Percentiles rank a stretch among this genome's conserved stretches.
phyloP scores from a whole-genome alignment of 139 green algal species.

The Monoraphidium neglectum region DNA sequence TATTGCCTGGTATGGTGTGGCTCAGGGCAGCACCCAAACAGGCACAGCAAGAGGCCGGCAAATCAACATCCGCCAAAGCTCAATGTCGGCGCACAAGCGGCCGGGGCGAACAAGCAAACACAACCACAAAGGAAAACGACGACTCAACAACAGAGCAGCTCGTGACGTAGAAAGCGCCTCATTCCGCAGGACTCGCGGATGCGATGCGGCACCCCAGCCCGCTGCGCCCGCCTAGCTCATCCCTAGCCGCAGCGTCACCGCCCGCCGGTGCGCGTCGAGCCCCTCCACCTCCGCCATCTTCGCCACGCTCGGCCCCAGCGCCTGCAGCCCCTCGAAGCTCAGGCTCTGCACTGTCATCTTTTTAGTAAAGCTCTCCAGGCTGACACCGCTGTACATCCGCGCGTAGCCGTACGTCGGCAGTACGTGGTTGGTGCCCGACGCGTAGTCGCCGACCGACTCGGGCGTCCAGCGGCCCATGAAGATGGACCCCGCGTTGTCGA shows the following conservation, averaged over 20 bases:
- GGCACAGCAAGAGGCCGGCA: too few species aligned
- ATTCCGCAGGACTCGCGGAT: too few species aligned
- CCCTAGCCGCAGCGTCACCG: constrained; percentile 90
- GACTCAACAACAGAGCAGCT: too few species aligned
- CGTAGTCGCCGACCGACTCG: constrained; percentile 98
- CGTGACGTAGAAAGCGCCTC: too few species aligned
- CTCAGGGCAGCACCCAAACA: too few species aligned
- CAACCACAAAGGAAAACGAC: too few species aligned
- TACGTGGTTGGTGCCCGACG: constrained; percentile 97
- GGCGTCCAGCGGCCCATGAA: constrained; percentile 96
- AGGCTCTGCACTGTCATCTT: constrained; percentile 97
- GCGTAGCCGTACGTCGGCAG: constrained; percentile 98
- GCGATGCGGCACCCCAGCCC: too few species aligned
- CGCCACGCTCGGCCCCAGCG: constrained; percentile 87
- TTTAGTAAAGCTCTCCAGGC: constrained; percentile 95
- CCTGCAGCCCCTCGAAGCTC: constrained; percentile 73
- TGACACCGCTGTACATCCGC: constrained; percentile 97
- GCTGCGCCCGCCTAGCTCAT: constrained; percentile 13
- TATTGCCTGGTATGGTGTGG: too few species aligned
- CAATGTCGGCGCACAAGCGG: too few species aligned
- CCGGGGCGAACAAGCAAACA: too few species aligned
- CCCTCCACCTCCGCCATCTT: constrained; percentile 97
- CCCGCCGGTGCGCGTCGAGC: constrained; percentile 90
- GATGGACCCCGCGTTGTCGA: constrained; percentile 92
- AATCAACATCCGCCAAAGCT: too few species aligned